Base-by-base conservation (phyloP, 148 eudicot genomes). In the Rhododendron vialii region DNA sequence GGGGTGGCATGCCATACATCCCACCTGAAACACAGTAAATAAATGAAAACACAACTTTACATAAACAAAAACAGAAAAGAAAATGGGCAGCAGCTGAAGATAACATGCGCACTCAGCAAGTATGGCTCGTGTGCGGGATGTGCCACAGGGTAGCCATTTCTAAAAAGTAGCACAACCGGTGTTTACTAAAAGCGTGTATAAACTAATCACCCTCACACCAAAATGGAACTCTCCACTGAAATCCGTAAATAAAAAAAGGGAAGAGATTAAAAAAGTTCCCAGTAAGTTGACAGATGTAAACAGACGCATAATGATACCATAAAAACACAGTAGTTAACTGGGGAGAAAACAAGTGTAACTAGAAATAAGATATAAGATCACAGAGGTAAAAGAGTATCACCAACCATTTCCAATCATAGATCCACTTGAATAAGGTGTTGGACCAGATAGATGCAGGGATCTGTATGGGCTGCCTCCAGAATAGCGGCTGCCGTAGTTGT, bases 391-490 rank as follows among this genome's bases (percentile, higher is more conserved):
- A 51, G 57, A 82, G 75, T 20, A 51, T 7, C 26, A 57, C 41
- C 22, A 91, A 94, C 97, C 95, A 86, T 91, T 95, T 89, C 94
- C 95, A 85, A 94, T 91, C 92, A 94, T 88, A 74, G 95, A 92
- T 89, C 94, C 94, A 89, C 93, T 88, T 69, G 96, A 87, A 85
- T 95, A 97, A 41, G 98, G 93, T 65, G 96, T 88, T 83, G 94
- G 95, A 47, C 91, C 93, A 82, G 99, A 88, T 35, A 94, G 48
- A 89, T 92, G 98, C 84, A 94, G 77, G 71, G 96, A 92, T 22
- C 96, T 91, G 88, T 89, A 97, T 18, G 99, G 98, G 89, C 96
- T 97, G 78, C 96, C 98, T 79, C 98, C 99, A 86, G 98, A 85
- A 78, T 92, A 85, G 61, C 99, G 98, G 81, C 84, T 86, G 13